Evolutionary conservation across 2,329 filamentous ascomycete genomes (phyloP).

Genomic region (Diatrype stigma): DNA sequence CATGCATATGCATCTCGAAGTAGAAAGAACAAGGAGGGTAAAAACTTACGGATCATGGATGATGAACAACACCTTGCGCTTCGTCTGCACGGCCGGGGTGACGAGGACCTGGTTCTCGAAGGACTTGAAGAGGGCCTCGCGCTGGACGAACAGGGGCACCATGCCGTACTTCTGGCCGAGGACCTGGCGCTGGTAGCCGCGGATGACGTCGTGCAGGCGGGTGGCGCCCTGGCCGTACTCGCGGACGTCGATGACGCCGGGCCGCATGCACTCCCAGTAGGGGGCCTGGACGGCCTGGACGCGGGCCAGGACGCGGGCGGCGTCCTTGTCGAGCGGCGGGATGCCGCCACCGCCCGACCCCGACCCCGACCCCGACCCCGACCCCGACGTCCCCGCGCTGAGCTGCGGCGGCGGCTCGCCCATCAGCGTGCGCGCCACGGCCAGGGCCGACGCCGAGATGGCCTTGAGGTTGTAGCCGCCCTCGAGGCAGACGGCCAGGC

Average conservation of each 20-base stretch:
- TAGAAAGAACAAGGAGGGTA: not conserved
- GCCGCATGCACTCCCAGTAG: conserved; percentile 87
- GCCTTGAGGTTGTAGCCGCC: conserved; percentile 92
- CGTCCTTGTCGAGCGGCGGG: conserved; percentile 54
- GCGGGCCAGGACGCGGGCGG: conserved; percentile 51
- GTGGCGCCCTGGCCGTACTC: conserved; percentile 52
- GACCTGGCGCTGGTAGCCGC: conserved; percentile 68
- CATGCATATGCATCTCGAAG: no score
- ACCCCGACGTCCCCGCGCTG: no score
- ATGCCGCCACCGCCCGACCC: no score
- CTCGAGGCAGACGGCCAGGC: conserved; percentile 87
- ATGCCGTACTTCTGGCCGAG: conserved; percentile 72
- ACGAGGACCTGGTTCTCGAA: conserved; percentile 86
- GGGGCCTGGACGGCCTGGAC: conserved; percentile 59
- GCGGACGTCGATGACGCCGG: conserved; percentile 54
- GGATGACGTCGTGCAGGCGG: conserved; percentile 75
- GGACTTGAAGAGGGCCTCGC: conserved; percentile 65
- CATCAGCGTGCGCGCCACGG: conserved; percentile 91
- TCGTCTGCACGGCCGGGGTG: conserved; percentile 64
- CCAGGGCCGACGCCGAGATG: conserved; percentile 87
- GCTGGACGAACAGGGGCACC: conserved; percentile 74
- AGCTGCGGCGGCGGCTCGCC: conserved; percentile 79
- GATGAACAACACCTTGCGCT: conserved; percentile 71
- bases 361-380: no score
- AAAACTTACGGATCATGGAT: conserved; percentile 80